phyloP scores from a whole-genome alignment of 805 yeast species.

The Candida dendrica region DNA sequence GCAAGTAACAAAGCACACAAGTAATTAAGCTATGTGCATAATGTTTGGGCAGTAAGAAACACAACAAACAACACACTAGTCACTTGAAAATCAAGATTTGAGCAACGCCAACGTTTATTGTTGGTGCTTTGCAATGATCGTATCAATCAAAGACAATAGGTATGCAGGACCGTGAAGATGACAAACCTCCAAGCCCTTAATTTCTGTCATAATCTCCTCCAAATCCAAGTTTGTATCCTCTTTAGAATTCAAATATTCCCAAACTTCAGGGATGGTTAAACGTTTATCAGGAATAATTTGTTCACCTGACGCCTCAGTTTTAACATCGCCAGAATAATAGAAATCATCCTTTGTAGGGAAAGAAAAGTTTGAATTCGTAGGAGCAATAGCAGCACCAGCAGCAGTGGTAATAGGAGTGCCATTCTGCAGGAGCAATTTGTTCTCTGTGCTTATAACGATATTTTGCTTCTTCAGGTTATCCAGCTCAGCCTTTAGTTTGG shows the following conservation, averaged over 20 bases:
- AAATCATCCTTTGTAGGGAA: conserved; percentile 24
- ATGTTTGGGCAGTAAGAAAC: too few relatives aligned
- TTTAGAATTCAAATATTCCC: conserved; percentile 67
- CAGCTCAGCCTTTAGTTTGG: conserved; percentile 37
- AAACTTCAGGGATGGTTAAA: conserved; percentile 69
- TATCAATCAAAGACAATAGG: conserved; percentile 36
- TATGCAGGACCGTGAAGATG: conserved; percentile 78
- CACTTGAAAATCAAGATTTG: too few relatives aligned
- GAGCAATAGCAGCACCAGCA: conserved; percentile 6
- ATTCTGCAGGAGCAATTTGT: conserved; percentile 42
- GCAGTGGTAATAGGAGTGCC: conserved; percentile 7
- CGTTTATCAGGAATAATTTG: conserved; percentile 36
- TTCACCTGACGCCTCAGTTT: conserved; percentile 9
- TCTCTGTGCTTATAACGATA: conserved; percentile 52
- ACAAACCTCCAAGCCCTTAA: conserved; percentile 67
- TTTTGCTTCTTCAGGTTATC: conserved; percentile 48
- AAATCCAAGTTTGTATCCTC: conserved; percentile 48
- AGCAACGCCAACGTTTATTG: too few relatives aligned
- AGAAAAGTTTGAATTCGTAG: conserved; percentile 12
- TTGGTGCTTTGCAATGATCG: conserved; percentile 19
- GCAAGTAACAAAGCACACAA: too few relatives aligned
- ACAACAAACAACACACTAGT: too few relatives aligned
- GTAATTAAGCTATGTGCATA: too few relatives aligned
- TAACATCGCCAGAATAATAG: conserved; percentile 13
- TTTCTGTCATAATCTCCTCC: conserved; percentile 44